phyloP scores from a whole-genome alignment of 257 asterid species.

The Thymus quinquecostatus region DNA sequence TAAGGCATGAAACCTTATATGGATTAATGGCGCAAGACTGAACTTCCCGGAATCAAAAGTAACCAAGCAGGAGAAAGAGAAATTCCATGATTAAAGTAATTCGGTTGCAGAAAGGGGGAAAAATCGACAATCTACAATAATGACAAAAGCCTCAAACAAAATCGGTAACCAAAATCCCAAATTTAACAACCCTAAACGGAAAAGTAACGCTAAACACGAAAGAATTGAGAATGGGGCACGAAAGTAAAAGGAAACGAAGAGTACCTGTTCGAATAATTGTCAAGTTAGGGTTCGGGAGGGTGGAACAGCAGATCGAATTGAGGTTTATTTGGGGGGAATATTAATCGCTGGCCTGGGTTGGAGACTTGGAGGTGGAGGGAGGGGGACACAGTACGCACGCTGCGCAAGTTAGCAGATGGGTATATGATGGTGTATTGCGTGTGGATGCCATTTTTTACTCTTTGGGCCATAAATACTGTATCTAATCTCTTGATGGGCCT shows the following conservation, averaged over 20 bases:
- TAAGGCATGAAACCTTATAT: background rate
- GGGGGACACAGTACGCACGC: background rate
- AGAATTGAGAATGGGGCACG: background rate
- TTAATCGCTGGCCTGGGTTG: slow-evolving; percentile 19
- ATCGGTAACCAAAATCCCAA: slow-evolving; percentile 9
- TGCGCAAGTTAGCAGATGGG: slow-evolving; percentile 21
- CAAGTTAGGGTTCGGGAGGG: slow-evolving; percentile 39
- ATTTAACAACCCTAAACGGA: slow-evolving; percentile 10
- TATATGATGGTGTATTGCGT: slow-evolving; percentile 22
- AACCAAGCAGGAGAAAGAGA: slow-evolving; percentile 18
- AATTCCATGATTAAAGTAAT: slow-evolving; percentile 25
- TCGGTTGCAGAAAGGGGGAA: background rate
- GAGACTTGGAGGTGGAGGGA: background rate
- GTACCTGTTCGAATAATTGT: slow-evolving; percentile 28
- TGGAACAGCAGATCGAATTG: slow-evolving; percentile 15
- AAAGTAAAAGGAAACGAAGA: background rate
- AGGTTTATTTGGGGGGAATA: background rate
- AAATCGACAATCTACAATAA: slow-evolving; percentile 1
- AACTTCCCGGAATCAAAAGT: slow-evolving; percentile 12
- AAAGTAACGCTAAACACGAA: background rate
- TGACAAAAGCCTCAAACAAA: slow-evolving; percentile 9
- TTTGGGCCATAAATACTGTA: background rate
- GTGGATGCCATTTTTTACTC: slow-evolving; percentile 32
- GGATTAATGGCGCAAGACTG: slow-evolving; percentile 9
- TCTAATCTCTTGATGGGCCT: background rate